Percentiles rank a stretch among this genome's conserved stretches.
Conservation (phyloP, 345 rosid genomes). For the Linum tenue region DNA sequence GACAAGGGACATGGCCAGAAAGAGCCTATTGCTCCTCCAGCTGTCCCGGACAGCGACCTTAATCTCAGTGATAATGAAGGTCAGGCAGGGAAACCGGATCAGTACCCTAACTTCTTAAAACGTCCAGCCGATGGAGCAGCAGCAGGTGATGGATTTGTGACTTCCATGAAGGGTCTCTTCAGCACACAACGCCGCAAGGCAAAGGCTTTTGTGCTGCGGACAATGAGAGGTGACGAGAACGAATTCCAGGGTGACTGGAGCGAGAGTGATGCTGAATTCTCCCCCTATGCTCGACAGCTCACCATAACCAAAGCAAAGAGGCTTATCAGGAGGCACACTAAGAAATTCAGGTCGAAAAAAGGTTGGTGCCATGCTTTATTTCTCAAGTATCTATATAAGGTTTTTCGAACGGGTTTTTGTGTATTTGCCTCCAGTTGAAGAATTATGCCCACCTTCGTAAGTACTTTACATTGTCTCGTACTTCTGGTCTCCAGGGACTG, state of each 20-base stretch:
- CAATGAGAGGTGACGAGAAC: constrained; percentile 93
- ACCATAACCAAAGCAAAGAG: constrained; percentile 85
- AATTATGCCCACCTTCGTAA: too few species aligned
- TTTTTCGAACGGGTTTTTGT: neutral
- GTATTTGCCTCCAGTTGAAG: too few species aligned
- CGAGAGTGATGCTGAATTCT: constrained; percentile 74
- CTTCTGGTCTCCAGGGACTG: neutral
- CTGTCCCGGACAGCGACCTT: constrained; percentile 61
- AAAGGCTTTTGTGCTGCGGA: constrained; percentile 76
- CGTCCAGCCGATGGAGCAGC: constrained; percentile 71
- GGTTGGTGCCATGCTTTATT: constrained; percentile 26
- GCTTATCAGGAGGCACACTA: constrained; percentile 81
- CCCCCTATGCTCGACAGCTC: constrained; percentile 82
- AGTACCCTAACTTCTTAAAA: constrained; percentile 62
- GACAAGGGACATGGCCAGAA: constrained; percentile 60
- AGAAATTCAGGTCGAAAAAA: constrained; percentile 68
- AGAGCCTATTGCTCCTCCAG: constrained; percentile 32
- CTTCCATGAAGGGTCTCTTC: constrained; percentile 81
- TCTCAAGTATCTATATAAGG: too few species aligned
- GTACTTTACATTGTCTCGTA: neutral
- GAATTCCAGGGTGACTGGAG: constrained; percentile 90
- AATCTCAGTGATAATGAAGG: constrained; percentile 67
- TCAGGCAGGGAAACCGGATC: constrained; percentile 45
- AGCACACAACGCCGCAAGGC: constrained; percentile 91
- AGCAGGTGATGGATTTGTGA: constrained; percentile 93